Evolutionary conservation across 495 filamentous ascomycete genomes (phyloP), one percentile per base, ranked within the genome.

Genomic region (Penicillium coprophilum): DNA sequence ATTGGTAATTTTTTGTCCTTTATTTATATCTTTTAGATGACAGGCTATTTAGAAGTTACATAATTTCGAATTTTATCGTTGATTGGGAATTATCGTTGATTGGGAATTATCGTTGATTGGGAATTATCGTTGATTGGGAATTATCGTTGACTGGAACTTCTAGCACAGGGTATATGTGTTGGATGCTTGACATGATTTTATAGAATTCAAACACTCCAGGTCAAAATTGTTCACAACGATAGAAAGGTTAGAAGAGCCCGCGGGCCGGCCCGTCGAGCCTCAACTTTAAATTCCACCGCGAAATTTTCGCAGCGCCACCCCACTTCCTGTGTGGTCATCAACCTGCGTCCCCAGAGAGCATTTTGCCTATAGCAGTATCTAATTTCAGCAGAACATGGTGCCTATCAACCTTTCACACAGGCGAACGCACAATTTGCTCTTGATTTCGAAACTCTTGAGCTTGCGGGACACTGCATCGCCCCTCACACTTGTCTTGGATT

Each of bases 401-500:
- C 69, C 71, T 6, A 55, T 64, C 51, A 77, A 69, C 17, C 69
- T 87, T 40, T 81, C 83, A 23, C 88, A 94, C 63, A 82, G 89
- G 7, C 82, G 91, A 45, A 89, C 89, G 23, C 93, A 97, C 72
- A 93, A 91, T 72, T 70, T 96, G 44, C 84, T 96, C 6, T 75
- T 96, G 2, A 85, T 97, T 38, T 90, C 91, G 51, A 93, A 92
- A 57, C 75, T 97, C 3, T 78, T 97, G 49, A 86, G 83, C 60
- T 72, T 89, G 13, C 77, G 89, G 31, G 91, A 96, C 66, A 86
- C 81, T 20, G 86, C 86, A 2, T 95, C 91, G 28, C 93, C 92
- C 2, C 85, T 97, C 46, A 96, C 92, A 0, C 71, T 97, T 27
- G 72, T 97, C 8, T 77, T 94, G 51, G 93, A 97, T 73, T 88